Evolutionary conservation across 78 protist genomes (phyloP).

Genomic region (Tieghemostelium lacteum): DNA sequence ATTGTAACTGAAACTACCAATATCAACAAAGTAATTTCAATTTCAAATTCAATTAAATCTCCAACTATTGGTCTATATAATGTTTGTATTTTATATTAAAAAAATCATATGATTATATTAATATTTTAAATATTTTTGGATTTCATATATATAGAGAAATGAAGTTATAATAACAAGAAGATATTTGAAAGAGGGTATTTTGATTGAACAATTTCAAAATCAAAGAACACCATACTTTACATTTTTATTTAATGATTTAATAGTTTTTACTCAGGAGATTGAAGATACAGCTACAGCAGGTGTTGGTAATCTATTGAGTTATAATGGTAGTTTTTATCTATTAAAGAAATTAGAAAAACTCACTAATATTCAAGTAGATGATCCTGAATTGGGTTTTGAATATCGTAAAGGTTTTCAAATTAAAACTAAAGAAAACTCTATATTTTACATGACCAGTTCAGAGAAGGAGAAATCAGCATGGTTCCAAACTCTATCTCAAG

Average conservation of each 20-base stretch:
- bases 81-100: not conserved
- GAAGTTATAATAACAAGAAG: conserved; percentile 46
- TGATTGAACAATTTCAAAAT: conserved; percentile 68
- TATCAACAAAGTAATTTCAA: conserved; percentile 61
- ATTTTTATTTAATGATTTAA: conserved; percentile 62
- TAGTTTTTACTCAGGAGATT: conserved; percentile 58
- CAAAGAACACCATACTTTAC: conserved; percentile 60
- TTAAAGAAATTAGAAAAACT: conserved; percentile 63
- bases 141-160: not conserved
- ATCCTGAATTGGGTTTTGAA: conserved; percentile 67
- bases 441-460: conserved; percentile 46
- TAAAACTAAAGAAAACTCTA: conserved; percentile 47
- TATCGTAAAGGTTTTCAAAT: conserved; percentile 76
- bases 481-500: conserved; percentile 57
- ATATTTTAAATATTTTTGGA: no score
- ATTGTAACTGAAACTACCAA: conserved; percentile 40
- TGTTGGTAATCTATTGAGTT: conserved; percentile 13
- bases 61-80: conserved; percentile 64
- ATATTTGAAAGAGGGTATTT: conserved; percentile 61
- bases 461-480: conserved; percentile 59
- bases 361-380: conserved; percentile 51
- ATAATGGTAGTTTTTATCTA: conserved; percentile 50
- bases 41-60: conserved; percentile 69
- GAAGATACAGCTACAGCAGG: conserved; percentile 33
- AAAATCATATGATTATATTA: not conserved